phyloP scores from a whole-genome alignment of 768 basidiomycete species.

The Melanogaster broomeanus region DNA sequence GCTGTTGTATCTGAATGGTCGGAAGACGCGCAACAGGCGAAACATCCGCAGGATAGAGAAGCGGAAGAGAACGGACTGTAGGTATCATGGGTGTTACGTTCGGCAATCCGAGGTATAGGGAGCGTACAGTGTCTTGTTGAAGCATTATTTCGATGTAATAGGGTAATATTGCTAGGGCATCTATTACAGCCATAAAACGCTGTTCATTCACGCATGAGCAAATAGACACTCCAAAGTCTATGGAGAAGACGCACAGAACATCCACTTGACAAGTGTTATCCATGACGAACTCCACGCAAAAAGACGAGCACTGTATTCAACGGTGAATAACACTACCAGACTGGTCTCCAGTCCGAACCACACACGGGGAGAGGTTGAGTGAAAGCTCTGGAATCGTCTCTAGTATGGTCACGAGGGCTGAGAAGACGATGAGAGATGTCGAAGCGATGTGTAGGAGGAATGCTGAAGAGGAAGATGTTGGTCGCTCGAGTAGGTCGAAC shows the following conservation, averaged over 20 bases:
- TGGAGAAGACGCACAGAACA: constrained; percentile 53
- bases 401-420: constrained; percentile 73
- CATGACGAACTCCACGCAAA: constrained; percentile 75
- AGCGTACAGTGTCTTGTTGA: constrained; percentile 79
- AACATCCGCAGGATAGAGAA: constrained; percentile 93
- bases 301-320: constrained; percentile 76
- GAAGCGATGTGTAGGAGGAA: constrained; percentile 74
- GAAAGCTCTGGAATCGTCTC: constrained; percentile 81
- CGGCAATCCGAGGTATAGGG: constrained; percentile 1
- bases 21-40: constrained; percentile 83
- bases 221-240: background rate
- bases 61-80: constrained; percentile 79
- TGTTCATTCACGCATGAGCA: constrained; percentile 22
- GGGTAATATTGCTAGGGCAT: constrained; percentile 82
- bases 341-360: constrained; percentile 91
- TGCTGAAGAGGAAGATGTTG: constrained; percentile 73
- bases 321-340: constrained; percentile 81
- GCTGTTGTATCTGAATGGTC: constrained; percentile 84
- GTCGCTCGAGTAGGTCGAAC: constrained; percentile 76
- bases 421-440: constrained; percentile 71
- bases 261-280: constrained; percentile 63
- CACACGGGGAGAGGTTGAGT: constrained; percentile 62
- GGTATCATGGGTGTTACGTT: background rate
- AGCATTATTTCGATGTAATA: constrained; percentile 87
- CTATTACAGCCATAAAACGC: constrained; percentile 87